Conservation (phyloP, 2,329 filamentous ascomycete genomes). For the Furcasterigmium furcatum region DNA sequence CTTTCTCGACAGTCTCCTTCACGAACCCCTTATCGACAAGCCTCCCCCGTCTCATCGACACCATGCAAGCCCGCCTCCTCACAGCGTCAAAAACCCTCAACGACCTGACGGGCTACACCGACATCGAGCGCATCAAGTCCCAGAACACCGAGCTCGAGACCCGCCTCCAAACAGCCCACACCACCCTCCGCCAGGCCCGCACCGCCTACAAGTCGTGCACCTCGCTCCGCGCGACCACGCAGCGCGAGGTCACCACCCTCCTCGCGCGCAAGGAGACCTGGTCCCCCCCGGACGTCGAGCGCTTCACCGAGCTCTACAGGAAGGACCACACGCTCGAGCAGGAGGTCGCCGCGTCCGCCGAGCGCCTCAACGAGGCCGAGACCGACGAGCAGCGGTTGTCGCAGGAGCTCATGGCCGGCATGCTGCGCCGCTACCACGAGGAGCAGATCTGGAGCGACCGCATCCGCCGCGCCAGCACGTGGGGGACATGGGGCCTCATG, state of each 20-base stretch:
- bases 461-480: slow-evolving; percentile 92
- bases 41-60: slow-evolving; percentile 79
- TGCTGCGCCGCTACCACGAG: slow-evolving; percentile 91
- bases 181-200: slow-evolving; percentile 68
- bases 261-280: slow-evolving; percentile 93
- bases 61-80: slow-evolving; percentile 79
- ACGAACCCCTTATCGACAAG: slow-evolving; percentile 38
- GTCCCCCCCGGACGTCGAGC: slow-evolving; percentile 82
- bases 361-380: slow-evolving; percentile 72
- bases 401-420: slow-evolving; percentile 73
- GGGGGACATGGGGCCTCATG: slow-evolving; percentile 98
- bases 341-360: slow-evolving; percentile 69
- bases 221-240: slow-evolving; percentile 77
- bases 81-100: slow-evolving; percentile 86
- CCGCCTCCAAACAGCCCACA: slow-evolving; percentile 56
- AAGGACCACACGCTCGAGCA: slow-evolving; percentile 92
- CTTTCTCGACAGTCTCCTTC: slow-evolving; percentile 19
- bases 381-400: slow-evolving; percentile 74
- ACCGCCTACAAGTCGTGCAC: slow-evolving; percentile 80
- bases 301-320: slow-evolving; percentile 90
- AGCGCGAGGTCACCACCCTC: slow-evolving; percentile 92
- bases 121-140: slow-evolving; percentile 80
- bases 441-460: slow-evolving; percentile 99
- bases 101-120: slow-evolving; percentile 88
- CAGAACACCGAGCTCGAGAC: slow-evolving; percentile 69